Evolutionary conservation across 1,284 basidiomycete species (phyloP).

Genomic region (Hymenochaete sp.): DNA sequence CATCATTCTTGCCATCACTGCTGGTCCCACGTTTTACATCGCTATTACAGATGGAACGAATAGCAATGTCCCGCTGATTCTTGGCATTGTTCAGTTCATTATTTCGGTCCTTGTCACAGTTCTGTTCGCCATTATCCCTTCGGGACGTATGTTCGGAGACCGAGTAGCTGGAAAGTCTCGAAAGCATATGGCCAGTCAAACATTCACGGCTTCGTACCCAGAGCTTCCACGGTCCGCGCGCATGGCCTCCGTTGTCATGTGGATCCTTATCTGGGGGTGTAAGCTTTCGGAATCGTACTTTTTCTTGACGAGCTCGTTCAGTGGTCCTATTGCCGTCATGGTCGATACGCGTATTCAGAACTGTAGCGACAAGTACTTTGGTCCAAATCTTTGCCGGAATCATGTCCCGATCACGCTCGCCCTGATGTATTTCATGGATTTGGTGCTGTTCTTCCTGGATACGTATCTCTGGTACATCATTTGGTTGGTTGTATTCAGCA

Average conservation of each 20-base stretch:
- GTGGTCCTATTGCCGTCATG: constrained; percentile 88
- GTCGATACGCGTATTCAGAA: constrained; percentile 81
- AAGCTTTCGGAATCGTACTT: constrained; percentile 94
- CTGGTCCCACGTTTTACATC: constrained; percentile 87
- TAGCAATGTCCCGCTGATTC: constrained; percentile 65
- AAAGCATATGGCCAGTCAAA: constrained; percentile 94
- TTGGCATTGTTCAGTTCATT: constrained; percentile 85
- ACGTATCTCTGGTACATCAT: constrained; percentile 97
- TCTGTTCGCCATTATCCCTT: constrained; percentile 78
- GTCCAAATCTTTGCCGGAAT: constrained; percentile 70
- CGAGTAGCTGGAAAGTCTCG: constrained; percentile 88
- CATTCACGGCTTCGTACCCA: constrained; percentile 94
- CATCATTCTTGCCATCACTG: constrained; percentile 78
- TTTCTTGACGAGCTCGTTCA: constrained; percentile 90
- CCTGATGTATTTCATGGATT: constrained; percentile 96
- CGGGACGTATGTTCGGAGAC: constrained; percentile 92
- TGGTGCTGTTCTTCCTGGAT: constrained; percentile 93
- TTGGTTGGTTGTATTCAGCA: constrained; percentile 92
- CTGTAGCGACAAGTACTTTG: constrained; percentile 79
- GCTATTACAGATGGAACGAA: constrained; percentile 59
- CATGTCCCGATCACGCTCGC: constrained; percentile 86
- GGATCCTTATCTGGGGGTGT: constrained; percentile 86
- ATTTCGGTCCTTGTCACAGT: constrained; percentile 75
- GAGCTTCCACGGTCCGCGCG: constrained; percentile 59
- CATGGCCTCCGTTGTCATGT: constrained; percentile 73